Conservation (phyloP, 805 yeast species). For the Metschnikowia cubensis region DNA sequence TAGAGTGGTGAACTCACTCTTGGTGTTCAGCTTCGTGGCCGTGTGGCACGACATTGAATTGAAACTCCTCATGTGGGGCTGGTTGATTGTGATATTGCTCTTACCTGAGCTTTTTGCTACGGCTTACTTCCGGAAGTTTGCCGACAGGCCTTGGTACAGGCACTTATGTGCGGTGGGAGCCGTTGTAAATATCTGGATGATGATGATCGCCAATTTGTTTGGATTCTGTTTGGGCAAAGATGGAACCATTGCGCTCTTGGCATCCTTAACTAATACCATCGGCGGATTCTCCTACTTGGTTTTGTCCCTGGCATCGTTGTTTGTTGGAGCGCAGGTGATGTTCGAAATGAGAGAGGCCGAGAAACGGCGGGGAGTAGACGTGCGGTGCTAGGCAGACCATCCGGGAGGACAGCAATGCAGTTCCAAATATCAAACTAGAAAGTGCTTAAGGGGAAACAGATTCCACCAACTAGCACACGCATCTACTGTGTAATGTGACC, state of each 20-base stretch:
- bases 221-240: conserved; percentile 94
- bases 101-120: conserved; percentile 79
- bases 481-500: too few species aligned
- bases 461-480: neutral
- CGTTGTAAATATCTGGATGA: conserved; percentile 88
- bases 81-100: conserved; percentile 83
- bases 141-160: conserved; percentile 63
- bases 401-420: too few species aligned
- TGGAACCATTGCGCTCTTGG: conserved; percentile 65
- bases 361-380: conserved; percentile 74
- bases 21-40: conserved; percentile 93
- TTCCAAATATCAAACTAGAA: too few species aligned
- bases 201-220: conserved; percentile 94
- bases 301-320: conserved; percentile 60
- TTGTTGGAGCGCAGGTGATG: conserved; percentile 89
- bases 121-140: conserved; percentile 36
- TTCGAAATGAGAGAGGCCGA: conserved; percentile 88
- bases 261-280: conserved; percentile 67
- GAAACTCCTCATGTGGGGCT: conserved; percentile 88
- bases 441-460: neutral
- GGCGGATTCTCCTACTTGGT: conserved; percentile 64
- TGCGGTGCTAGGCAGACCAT: conserved; percentile 53
- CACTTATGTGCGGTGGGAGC: conserved; percentile 85
- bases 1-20: conserved; percentile 69
- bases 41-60: conserved; percentile 97